phyloP scores from a whole-genome alignment of 106 monocot genomes.

The Iris macrosiphon region DNA sequence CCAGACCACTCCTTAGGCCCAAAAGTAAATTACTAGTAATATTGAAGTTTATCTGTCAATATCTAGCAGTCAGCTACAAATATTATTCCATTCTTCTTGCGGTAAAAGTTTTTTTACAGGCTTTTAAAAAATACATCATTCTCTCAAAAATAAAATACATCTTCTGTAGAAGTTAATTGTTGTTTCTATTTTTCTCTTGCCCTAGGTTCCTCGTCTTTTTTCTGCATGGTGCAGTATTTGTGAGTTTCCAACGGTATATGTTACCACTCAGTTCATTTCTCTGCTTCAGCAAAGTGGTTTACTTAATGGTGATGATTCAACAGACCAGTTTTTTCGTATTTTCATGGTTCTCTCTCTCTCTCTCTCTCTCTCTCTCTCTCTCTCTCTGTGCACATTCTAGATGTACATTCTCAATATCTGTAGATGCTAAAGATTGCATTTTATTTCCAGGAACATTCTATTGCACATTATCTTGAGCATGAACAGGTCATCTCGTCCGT shows the following conservation, averaged over 20 bases:
- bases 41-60: too few relatives aligned
- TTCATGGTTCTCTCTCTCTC: constrained; percentile 33
- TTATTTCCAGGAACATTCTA: constrained; percentile 56
- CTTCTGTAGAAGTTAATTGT: neutral
- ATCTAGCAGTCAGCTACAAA: too few relatives aligned
- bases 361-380: neutral
- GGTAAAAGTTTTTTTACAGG: too few relatives aligned
- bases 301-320: constrained; percentile 80
- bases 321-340: constrained; percentile 76
- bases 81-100: too few relatives aligned
- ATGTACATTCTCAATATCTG: too few relatives aligned
- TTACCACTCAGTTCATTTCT: constrained; percentile 49
- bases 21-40: too few relatives aligned
- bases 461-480: constrained; percentile 39
- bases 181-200: neutral
- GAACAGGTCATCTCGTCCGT: constrained; percentile 38
- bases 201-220: constrained; percentile 55
- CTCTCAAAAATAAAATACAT: too few relatives aligned
- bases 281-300: constrained; percentile 72
- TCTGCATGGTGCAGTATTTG: constrained; percentile 65
- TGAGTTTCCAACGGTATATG: constrained; percentile 42
- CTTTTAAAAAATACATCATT: neutral
- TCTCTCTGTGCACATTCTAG: neutral
- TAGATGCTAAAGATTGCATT: neutral
- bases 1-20: too few relatives aligned